Percentiles rank a stretch among this genome's conserved stretches.
Evolutionary conservation across 1,139 yeast species (phyloP).

Genomic region (Magnusiomyces clavatus): DNA sequence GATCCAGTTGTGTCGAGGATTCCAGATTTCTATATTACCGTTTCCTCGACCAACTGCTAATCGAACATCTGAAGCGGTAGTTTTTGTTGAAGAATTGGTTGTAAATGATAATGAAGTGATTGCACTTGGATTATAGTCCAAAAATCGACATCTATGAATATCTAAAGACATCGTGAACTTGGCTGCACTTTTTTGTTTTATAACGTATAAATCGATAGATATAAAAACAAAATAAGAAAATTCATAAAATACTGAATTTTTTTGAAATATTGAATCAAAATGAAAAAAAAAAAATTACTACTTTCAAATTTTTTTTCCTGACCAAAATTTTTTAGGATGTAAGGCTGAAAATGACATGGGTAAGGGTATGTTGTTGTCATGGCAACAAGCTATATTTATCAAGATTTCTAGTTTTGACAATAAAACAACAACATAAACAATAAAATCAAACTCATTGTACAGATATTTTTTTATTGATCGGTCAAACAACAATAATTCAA

Average conservation of each 20-base stretch:
- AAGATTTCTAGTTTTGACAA: background rate
- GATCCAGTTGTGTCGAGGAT: constrained; percentile 60
- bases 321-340: background rate
- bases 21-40: constrained; percentile 96
- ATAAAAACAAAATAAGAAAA: background rate
- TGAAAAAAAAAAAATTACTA: background rate
- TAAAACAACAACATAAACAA: background rate
- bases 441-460: background rate
- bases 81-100: constrained; percentile 45
- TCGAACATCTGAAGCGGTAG: constrained; percentile 56
- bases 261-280: background rate
- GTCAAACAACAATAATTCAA: background rate
- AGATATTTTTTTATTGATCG: background rate
- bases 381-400: background rate
- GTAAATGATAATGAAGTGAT: constrained; percentile 81
- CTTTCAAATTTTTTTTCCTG: constrained; percentile 1
- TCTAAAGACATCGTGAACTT: constrained; percentile 37
- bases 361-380: background rate
- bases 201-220: background rate
- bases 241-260: background rate
- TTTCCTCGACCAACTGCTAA: constrained; percentile 89
- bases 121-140: constrained; percentile 80
- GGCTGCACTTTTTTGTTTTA: background rate
- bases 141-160: constrained; percentile 87
- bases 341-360: background rate